Percentiles rank a stretch among this genome's conserved stretches.
Evolutionary conservation across 805 yeast genomes (phyloP).

Genomic region (Henningerozyma blattae): DNA sequence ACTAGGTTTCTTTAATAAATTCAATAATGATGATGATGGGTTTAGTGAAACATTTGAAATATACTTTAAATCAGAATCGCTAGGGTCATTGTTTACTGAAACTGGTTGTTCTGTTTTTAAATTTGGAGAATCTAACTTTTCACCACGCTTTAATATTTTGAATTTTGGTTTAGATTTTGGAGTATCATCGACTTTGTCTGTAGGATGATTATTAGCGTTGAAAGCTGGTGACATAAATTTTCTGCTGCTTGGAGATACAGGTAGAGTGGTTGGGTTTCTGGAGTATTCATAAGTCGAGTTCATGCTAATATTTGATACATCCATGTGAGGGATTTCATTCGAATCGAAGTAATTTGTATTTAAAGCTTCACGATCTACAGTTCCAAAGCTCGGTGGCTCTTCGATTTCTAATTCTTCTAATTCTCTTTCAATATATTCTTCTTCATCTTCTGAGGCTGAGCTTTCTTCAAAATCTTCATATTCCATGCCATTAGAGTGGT

Average conservation of each 20-base stretch:
- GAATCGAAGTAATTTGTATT: constrained; percentile 7
- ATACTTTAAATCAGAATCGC: neutral
- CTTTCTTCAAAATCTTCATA: constrained; percentile 20
- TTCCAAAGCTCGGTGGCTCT: constrained; percentile 2
- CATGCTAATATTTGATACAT: constrained; percentile 8
- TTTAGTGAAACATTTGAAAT: neutral
- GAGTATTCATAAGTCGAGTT: constrained; percentile 2
- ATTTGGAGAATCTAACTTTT: constrained; percentile 13
- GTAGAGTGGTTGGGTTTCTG: neutral
- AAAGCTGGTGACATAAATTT: neutral
- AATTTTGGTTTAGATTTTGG: constrained; percentile 21
- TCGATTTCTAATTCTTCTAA: constrained; percentile 7
- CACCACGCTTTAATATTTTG: constrained; percentile 28
- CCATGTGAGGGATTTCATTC: constrained; percentile 14
- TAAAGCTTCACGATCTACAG: constrained; percentile 3
- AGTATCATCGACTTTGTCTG: neutral
- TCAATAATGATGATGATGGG: constrained; percentile 1
- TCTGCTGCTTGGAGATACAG: neutral
- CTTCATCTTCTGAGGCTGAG: constrained; percentile 2
- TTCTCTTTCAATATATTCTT: constrained; percentile 4
- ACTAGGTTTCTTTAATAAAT: neutral
- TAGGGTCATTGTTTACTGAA: neutral
- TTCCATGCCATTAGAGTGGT: too few relatives aligned
- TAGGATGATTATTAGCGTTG: neutral
- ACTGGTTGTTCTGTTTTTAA: neutral